Evolutionary conservation across 2,329 filamentous ascomycete genomes (phyloP), one percentile per base, ranked within the genome.

Genomic region (Chaetomiaceae sp.): DNA sequence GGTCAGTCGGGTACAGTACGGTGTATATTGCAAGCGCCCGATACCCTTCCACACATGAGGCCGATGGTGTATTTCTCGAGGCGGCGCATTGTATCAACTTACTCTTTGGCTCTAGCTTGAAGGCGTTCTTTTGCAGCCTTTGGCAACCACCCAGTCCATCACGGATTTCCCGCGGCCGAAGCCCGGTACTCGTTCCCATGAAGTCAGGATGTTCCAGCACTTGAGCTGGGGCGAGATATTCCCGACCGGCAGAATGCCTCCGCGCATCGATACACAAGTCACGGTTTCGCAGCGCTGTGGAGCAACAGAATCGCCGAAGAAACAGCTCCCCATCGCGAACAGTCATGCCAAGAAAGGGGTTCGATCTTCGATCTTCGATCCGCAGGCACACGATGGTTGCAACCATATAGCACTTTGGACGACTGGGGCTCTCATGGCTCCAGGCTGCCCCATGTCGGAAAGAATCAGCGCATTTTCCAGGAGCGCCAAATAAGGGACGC

Each of bases 331-430:
- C 10, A 21, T 21, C 18, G 27, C 40, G 11, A n/a, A 21, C 33
- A 37, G 29, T 30, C 30, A 9, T 11, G 48, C 42, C 41, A 44
- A 51, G 41, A 45, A 21, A 25, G 30, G 42, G 42, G 20, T 40
- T 13, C 30, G 48, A 45, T n/a, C 18, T 10, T 25, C 11, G 37
- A n/a, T 45, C 33, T 34, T 27, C 16, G 20, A 44, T 23, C 33
- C 37, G 21, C 21, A 43, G 27, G 46, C 14, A 47, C 33, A 16
- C 21, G 16, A 16, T 36, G n/a, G n/a, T n/a, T n/a, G n/a, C n/a
- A n/a, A n/a, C n/a, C n/a, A n/a, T n/a, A n/a, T n/a, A n/a, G n/a
- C n/a, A n/a, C n/a, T n/a, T n/a, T n/a, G n/a, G n/a, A n/a, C n/a
- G n/a, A n/a, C n/a, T n/a, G n/a, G n/a, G n/a, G n/a, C n/a, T n/a